Conservation (phyloP, 2,329 filamentous ascomycete genomes). For the Scleromitrula shiraiana region DNA sequence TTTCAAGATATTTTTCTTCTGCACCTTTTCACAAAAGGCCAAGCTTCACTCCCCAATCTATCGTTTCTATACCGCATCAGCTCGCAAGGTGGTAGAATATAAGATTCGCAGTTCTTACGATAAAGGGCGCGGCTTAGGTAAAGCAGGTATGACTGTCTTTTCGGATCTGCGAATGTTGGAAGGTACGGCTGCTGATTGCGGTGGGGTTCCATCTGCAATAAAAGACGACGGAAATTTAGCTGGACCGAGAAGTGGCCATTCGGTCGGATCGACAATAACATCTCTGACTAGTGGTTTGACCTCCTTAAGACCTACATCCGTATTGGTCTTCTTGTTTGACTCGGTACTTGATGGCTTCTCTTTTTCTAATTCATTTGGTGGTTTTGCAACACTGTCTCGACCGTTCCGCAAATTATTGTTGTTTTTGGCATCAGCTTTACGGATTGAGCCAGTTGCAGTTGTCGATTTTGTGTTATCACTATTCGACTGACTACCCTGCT, state of each 20-base stretch:
- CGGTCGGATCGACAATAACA: conserved; percentile 7
- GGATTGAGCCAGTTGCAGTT: conserved; percentile 5
- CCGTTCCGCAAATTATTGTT: not conserved
- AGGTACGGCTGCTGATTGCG: conserved; percentile 5
- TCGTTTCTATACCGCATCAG: conserved; percentile 11
- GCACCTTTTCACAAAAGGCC: conserved; percentile 19
- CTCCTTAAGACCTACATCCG: not conserved
- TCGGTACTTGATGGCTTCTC: not conserved
- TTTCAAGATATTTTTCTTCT: conserved; percentile 7
- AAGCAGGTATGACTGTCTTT: not conserved
- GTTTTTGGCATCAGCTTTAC: conserved; percentile 12
- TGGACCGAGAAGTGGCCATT: conserved; percentile 19
- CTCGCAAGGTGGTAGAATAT: conserved; percentile 1
- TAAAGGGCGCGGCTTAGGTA: not conserved
- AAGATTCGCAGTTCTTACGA: conserved; percentile 8
- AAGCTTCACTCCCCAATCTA: conserved; percentile 9
- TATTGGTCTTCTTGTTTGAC: not conserved
- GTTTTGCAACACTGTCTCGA: not conserved
- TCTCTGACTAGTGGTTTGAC: not conserved
- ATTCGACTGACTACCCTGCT: conserved; percentile 6
- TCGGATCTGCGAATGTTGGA: not conserved
- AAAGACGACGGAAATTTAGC: conserved; percentile 12
- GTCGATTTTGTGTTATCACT: conserved; percentile 4
- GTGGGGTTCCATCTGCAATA: conserved; percentile 19
- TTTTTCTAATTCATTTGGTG: not conserved